A percentile compares a stretch with the other conserved stretches of the same genome.
Evolutionary conservation across 2,329 filamentous ascomycete genomes (phyloP).

Genomic region (Xylaria arbuscula): DNA sequence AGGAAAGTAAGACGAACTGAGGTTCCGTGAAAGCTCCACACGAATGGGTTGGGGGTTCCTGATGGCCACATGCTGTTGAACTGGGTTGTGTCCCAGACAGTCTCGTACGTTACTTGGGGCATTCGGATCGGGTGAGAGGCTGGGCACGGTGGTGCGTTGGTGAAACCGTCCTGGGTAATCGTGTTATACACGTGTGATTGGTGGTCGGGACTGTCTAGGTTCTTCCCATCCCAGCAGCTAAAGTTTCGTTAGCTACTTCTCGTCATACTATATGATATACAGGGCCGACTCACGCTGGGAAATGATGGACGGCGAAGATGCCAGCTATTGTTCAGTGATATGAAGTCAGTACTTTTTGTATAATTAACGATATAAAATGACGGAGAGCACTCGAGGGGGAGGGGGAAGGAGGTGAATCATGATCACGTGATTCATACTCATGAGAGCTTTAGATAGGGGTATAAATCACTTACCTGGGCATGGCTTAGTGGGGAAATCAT

Average conservation of each 20-base stretch:
- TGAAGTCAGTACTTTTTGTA: background rate
- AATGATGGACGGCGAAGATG: conserved; percentile 57
- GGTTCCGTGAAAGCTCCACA: conserved; percentile 49
- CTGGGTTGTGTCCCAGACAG: conserved; percentile 58
- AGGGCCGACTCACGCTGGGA: conserved; percentile 50
- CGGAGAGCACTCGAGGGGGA: background rate
- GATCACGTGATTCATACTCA: background rate
- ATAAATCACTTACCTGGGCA: conserved; percentile 48
- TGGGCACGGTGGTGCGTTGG: conserved; percentile 46
- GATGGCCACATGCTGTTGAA: conserved; percentile 55
- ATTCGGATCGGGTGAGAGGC: conserved; percentile 55
- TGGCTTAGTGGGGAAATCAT: conserved; percentile 54
- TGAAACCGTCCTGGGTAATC: conserved; percentile 39
- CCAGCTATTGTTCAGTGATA: conserved; percentile 34
- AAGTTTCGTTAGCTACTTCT: background rate
- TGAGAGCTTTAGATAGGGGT: background rate
- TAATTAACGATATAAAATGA: background rate
- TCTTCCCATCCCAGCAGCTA: conserved; percentile 59
- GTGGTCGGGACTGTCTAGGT: conserved; percentile 52
- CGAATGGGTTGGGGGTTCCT: conserved; percentile 50
- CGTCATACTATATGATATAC: background rate
- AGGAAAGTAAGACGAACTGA: background rate
- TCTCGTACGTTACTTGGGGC: conserved; percentile 57
- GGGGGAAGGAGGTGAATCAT: background rate
- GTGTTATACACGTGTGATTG: conserved; percentile 47